Base-by-base conservation (phyloP, 495 filamentous ascomycete species). In the Talaromyces thailandensis region DNA sequence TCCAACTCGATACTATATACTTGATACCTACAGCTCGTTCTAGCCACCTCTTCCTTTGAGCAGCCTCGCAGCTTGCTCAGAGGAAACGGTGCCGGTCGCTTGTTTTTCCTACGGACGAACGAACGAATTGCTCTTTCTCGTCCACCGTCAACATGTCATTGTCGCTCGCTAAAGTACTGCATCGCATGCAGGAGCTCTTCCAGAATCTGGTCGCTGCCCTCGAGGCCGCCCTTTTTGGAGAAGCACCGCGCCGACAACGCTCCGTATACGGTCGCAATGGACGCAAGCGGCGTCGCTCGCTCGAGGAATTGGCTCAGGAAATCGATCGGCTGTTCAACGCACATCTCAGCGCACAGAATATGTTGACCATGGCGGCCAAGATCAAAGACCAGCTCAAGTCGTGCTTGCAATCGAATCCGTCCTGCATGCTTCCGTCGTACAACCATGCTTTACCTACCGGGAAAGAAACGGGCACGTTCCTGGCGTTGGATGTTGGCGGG, bases 361-460 rank as follows among this genome's bases (percentile, higher is more conserved):
- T 86, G 73, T 64, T 79, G 53, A 69, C 73, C 24, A 82, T 88
- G 75, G 87, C 86, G 1, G 75, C 73, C 62, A 76, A 76, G 70
- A 82, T 89, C 62, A 82, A 82, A 61, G 75, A 71, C n/a, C 84
- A 88, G 64, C 83, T 86, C 67, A 70, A 67, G 52, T 68, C 77
- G 51, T 82, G 80, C 60, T 71, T 88, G 8, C 73, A 81, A 62
- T 70, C 70, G 23, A 84, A 79, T 67, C 75, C 81, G 9, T 78
- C 79, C 62, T 83, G 81, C 72, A 89, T 88, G 86, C 75, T 88
- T 43, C 86, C 86, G 0, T 88, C 86, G 5, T 86, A 84, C 73
- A 86, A 81, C 62, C 78, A 86, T 66, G 80, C 78, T 0, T 74
- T 89, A 23, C 86, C 86, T 3, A 80, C 79, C 11, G 86, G 86